phyloP scores from a whole-genome alignment of 768 basidiomycete genomes.

The Rhizopogon sp. region DNA sequence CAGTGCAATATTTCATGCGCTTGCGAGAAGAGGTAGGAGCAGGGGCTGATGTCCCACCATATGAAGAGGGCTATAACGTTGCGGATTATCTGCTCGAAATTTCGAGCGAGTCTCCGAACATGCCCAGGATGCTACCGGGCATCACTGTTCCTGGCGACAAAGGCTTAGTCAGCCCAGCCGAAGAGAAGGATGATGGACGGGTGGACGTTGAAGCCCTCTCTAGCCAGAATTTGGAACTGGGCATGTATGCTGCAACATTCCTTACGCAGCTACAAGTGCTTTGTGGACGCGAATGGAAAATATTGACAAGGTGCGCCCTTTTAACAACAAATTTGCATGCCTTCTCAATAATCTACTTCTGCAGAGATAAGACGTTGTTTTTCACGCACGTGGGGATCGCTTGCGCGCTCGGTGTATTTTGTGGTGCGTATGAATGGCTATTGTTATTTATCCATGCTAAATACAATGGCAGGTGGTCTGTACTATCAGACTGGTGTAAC shows the following conservation, averaged over 20 bases:
- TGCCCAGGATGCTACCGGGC: slow-evolving; percentile 15
- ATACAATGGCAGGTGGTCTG: slow-evolving; percentile 55
- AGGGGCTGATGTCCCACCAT: slow-evolving; percentile 38
- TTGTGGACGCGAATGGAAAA: slow-evolving; percentile 82
- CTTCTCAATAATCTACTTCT: neutral
- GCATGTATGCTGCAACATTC: slow-evolving; percentile 67
- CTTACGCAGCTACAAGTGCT: slow-evolving; percentile 86
- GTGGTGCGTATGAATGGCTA: slow-evolving; percentile 43
- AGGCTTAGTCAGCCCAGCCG: neutral
- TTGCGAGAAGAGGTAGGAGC: slow-evolving; percentile 17
- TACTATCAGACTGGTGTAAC: slow-evolving; percentile 77
- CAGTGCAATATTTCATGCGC: slow-evolving; percentile 60
- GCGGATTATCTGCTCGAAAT: slow-evolving; percentile 92
- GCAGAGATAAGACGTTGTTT: slow-evolving; percentile 80
- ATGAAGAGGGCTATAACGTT: slow-evolving; percentile 81
- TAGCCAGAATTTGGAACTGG: slow-evolving; percentile 11
- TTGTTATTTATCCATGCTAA: neutral
- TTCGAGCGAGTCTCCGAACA: slow-evolving; percentile 62
- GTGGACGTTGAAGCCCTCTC: slow-evolving; percentile 17
- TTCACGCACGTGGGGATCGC: slow-evolving; percentile 72
- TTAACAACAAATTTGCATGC: neutral
- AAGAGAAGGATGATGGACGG: slow-evolving; percentile 9
- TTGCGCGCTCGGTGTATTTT: slow-evolving; percentile 77
- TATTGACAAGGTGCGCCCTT: slow-evolving; percentile 55
- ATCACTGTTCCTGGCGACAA: slow-evolving; percentile 2